These are phyloP conservation scores for Leishmania tarentolae DNA, from an alignment of 208 protist genomes.

Conservation along the genomic window DNA sequence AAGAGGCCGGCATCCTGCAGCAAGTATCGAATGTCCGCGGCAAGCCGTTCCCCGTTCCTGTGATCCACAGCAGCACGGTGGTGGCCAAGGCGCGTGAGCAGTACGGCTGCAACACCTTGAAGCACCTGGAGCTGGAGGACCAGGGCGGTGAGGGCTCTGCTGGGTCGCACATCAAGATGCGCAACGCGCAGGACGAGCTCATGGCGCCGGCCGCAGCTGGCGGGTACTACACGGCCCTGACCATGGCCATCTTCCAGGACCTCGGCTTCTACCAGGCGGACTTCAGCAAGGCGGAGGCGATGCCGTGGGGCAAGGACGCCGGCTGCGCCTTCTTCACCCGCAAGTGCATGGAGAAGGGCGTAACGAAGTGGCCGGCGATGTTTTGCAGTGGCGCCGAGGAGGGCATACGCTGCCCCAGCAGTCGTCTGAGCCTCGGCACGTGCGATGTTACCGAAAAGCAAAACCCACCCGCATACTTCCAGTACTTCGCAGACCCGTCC, in stretches of 20 bases:
- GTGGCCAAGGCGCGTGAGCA: slow-evolving; percentile 43
- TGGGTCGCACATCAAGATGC: slow-evolving; percentile 85
- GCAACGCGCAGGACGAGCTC: slow-evolving; percentile 80
- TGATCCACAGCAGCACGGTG: slow-evolving; percentile 41
- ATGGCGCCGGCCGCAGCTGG: slow-evolving; percentile 52
- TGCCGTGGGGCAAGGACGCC: slow-evolving; percentile 67
- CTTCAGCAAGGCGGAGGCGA: slow-evolving; percentile 61
- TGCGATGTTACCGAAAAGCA: not conserved
- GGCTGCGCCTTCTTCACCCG: slow-evolving; percentile 61
- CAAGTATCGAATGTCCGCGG: slow-evolving; percentile 33
- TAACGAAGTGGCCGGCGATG: slow-evolving; percentile 47
- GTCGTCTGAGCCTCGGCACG: not conserved
- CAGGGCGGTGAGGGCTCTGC: slow-evolving; percentile 41
- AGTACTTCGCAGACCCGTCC: not conserved
- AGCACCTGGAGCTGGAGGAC: slow-evolving; percentile 83
- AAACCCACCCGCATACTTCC: not conserved
- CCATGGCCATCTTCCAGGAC: slow-evolving; percentile 82
- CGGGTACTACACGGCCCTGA: slow-evolving; percentile 72
- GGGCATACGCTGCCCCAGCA: not conserved
- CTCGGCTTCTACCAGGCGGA: slow-evolving; percentile 80
- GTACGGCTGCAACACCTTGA: slow-evolving; percentile 65
- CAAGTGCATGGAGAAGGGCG: slow-evolving; percentile 42
- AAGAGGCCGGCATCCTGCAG: not conserved
- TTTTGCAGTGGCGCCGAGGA: slow-evolving; percentile 38
- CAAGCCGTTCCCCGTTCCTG: slow-evolving; percentile 22